Base-by-base conservation (phyloP, 331 rosid species). In the Rosa hybrid region DNA sequence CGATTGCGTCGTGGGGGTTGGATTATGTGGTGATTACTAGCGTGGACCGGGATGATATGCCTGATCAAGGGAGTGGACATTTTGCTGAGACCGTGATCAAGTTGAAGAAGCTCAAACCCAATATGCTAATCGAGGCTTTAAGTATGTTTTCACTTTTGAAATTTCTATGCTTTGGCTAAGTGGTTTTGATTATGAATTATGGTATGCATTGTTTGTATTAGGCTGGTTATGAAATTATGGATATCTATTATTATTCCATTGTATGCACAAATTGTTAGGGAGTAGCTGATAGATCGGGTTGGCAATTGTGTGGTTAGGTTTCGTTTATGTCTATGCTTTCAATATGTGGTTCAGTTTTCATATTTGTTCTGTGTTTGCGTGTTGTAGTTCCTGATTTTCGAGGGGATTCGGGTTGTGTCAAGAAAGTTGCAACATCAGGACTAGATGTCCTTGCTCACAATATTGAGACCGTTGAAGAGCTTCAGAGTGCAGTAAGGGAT, bases 1-100 rank as follows among this genome's bases (percentile, higher is more conserved):
- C 99, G 54, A 93, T 96, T 73, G 99, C 94, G 27, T 93, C 98
- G 0, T 96, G 99, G 99, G 99, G 99, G 75, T 87, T 96, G 94
- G 99, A 89, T 75, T 96, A 96, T 78, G 99, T 96, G 83, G 99
- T 96, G 75, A 93, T 96, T 81, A 96, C 99, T 2, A 96, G 98
- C 77, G 99, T 96, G 82, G 99, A 96, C 82, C 91, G 98, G 78
- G 99, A 96, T 83, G 99, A 96, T 89, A 85, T 96, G 70, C 85
- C 92, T 73, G 99, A 96, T 86, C 99, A 96, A 83, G 99, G 99
- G 82, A 93, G 99, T 80, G 94, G 89, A 25, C 97, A 96, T 90
- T 96, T 96, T 86, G 80, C 99, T 2, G 97, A 96, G 89, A 96
- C 99, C 7, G 98, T 96, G 81, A 92, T 87, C 73, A 96, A 88